These are phyloP conservation scores for Pythium dissotocum DNA, from an alignment of 352 stramenopile species.

Conservation along the genomic window DNA sequence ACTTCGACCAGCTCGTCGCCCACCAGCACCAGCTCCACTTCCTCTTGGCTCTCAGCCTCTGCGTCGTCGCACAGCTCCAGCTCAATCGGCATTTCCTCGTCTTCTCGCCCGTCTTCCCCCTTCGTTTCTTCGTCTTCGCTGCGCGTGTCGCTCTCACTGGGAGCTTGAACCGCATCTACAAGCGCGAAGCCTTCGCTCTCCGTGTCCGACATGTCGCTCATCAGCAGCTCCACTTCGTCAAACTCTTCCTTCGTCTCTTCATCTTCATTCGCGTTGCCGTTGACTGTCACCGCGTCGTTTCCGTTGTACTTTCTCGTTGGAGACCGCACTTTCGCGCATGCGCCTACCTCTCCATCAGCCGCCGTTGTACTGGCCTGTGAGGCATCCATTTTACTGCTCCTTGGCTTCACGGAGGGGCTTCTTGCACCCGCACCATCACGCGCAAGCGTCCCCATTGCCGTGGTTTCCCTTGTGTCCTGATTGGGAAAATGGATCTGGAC, in stretches of 20 bases:
- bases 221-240: background rate
- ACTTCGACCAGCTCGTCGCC: background rate
- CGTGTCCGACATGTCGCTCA: background rate
- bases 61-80: background rate
- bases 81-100: background rate
- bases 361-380: background rate
- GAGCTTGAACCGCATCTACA: background rate
- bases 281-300: background rate
- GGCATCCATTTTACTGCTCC: background rate
- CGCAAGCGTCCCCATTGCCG: background rate
- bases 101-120: background rate
- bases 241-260: background rate
- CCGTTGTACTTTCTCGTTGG: background rate
- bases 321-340: background rate
- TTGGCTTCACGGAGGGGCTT: background rate
- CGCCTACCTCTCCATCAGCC: background rate
- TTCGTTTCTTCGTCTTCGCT: background rate
- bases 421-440: background rate
- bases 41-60: background rate
- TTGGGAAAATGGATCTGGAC: background rate
- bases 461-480: background rate
- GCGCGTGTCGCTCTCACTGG: too few species aligned
- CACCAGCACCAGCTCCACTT: constrained; percentile 1
- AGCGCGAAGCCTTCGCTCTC: background rate
- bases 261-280: background rate